A percentile compares a stretch with the other conserved stretches of the same genome.
Evolutionary conservation across 2,329 filamentous ascomycete species (phyloP).

Genomic region (Aspergillus viridinutans): DNA sequence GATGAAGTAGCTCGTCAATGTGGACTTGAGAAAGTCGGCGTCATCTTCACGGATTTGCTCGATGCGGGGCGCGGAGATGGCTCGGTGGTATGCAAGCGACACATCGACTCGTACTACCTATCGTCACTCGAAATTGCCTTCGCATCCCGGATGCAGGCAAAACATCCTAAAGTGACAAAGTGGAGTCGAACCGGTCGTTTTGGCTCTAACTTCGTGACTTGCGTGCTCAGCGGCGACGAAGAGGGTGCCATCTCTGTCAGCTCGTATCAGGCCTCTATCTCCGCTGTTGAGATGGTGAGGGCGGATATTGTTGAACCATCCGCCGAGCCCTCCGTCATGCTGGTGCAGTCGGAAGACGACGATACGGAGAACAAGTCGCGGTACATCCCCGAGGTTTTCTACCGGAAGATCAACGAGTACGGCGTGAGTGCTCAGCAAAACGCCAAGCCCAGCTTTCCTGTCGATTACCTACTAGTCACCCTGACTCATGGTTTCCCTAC

Average conservation of each 20-base stretch:
- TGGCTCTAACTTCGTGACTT: slow-evolving; percentile 95
- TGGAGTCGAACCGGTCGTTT: slow-evolving; percentile 95
- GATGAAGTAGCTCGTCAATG: slow-evolving; percentile 77
- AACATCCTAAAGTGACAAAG: slow-evolving; percentile 84
- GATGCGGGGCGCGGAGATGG: slow-evolving; percentile 79
- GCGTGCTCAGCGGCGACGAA: slow-evolving; percentile 89
- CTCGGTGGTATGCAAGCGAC: slow-evolving; percentile 87
- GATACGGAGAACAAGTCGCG: slow-evolving; percentile 63
- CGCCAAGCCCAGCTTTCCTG: slow-evolving; percentile 91
- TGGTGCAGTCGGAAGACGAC: slow-evolving; percentile 87
- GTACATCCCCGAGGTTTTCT: slow-evolving; percentile 98
- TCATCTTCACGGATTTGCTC: slow-evolving; percentile 90
- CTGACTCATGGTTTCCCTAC: slow-evolving; percentile 95
- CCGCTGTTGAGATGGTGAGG: slow-evolving; percentile 93
- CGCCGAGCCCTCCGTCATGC: slow-evolving; percentile 87
- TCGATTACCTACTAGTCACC: slow-evolving; percentile 93
- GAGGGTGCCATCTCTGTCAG: slow-evolving; percentile 82
- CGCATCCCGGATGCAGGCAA: slow-evolving; percentile 79
- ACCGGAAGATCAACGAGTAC: slow-evolving; percentile 92
- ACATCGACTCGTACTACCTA: slow-evolving; percentile 91
- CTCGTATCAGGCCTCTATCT: slow-evolving; percentile 91
- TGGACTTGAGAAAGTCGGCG: slow-evolving; percentile 81
- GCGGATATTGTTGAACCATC: slow-evolving; percentile 94
- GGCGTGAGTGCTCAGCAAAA: slow-evolving; percentile 95
- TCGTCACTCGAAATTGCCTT: slow-evolving; percentile 90